Conservation (phyloP, 306 rosid species). For the Mimosa bimucronata region DNA sequence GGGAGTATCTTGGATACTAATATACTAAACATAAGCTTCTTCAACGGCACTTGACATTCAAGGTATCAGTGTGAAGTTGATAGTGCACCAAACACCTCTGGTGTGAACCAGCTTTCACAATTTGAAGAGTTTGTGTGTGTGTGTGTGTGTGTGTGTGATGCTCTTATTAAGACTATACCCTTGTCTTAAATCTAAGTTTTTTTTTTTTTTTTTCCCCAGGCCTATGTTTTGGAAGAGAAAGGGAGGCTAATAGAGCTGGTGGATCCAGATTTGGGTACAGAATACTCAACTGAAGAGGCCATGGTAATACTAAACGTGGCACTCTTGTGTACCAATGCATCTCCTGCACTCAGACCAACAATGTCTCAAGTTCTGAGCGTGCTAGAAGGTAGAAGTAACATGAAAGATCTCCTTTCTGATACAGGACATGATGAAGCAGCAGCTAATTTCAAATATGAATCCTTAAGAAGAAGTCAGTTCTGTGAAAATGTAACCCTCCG, state of each 20-base stretch:
- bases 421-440: neutral
- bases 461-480: neutral
- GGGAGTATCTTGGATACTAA: neutral
- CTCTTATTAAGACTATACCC: too few relatives aligned
- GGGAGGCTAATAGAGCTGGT: neutral
- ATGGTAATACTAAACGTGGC: conserved; percentile 5
- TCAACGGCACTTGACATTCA: neutral
- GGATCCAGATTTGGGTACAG: conserved; percentile 14
- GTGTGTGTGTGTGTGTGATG: too few relatives aligned
- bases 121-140: neutral
- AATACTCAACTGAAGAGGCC: conserved; percentile 6
- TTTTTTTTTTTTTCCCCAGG: neutral
- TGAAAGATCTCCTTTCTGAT: neutral
- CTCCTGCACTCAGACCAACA: neutral
- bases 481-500: neutral
- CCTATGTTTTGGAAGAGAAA: neutral
- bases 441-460: neutral
- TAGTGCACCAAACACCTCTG: neutral
- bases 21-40: neutral
- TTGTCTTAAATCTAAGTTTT: neutral
- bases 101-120: neutral
- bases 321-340: conserved; percentile 11
- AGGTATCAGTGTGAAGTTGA: neutral
- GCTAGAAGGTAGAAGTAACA: conserved; percentile 9
- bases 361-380: conserved; percentile 8